Conservation (phyloP, 257 asterid genomes). For the Lavandula angustifolia region DNA sequence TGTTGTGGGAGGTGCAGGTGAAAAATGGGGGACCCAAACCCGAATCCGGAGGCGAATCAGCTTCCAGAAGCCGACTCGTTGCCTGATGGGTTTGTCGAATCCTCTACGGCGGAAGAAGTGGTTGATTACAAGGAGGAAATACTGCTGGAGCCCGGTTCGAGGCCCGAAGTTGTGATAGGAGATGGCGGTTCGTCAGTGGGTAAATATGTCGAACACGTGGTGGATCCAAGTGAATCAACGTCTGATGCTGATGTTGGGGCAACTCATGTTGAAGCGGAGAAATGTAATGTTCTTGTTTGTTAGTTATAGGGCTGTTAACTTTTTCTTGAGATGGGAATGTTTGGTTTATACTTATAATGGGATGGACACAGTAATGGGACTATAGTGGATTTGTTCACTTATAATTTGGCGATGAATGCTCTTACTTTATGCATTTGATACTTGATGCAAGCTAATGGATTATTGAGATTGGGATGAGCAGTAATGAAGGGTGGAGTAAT, state of each 20-base stretch:
- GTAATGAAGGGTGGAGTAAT: background rate
- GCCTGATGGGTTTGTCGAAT: constrained; percentile 94
- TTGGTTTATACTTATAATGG: constrained; percentile 10
- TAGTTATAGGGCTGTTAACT: constrained; percentile 20
- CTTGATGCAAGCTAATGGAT: background rate
- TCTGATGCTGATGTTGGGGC: constrained; percentile 26
- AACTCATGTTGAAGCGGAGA: constrained; percentile 35
- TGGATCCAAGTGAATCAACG: constrained; percentile 33
- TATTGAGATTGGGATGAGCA: constrained; percentile 11
- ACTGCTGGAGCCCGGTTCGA: constrained; percentile 49
- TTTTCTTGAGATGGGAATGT: constrained; percentile 16
- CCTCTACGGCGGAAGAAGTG: constrained; percentile 45
- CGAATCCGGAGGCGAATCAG: constrained; percentile 57
- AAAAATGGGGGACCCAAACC: constrained; percentile 57
- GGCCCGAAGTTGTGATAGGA: constrained; percentile 49
- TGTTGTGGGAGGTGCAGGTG: constrained; percentile 40
- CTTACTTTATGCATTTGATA: background rate
- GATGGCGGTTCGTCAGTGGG: constrained; percentile 33
- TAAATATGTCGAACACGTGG: constrained; percentile 32
- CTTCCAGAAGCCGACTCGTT: constrained; percentile 88
- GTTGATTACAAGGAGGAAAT: constrained; percentile 77
- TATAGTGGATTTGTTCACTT: constrained; percentile 10
- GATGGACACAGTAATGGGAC: background rate
- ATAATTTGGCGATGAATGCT: constrained; percentile 17
- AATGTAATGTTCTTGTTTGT: constrained; percentile 32